Evolutionary conservation across 345 rosid species (phyloP).

Genomic region (Acer saccharum): DNA sequence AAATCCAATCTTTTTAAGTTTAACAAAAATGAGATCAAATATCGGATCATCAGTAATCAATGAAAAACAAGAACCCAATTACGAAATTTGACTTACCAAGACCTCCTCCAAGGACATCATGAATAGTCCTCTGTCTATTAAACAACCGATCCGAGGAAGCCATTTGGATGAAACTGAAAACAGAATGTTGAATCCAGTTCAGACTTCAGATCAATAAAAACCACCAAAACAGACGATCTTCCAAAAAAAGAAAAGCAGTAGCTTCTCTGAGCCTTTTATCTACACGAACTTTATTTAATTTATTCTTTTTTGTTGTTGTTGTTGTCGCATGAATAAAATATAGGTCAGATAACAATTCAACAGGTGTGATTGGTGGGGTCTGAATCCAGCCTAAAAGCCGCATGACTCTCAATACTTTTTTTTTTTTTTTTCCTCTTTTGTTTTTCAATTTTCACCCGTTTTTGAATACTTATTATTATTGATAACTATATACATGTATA

Average conservation of each 20-base stretch:
- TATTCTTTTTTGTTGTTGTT: not conserved
- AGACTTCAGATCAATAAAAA: slow-evolving; percentile 59
- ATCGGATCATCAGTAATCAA: not conserved
- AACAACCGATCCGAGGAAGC: slow-evolving; percentile 61
- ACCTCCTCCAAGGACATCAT: slow-evolving; percentile 86
- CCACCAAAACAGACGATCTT: slow-evolving; percentile 23
- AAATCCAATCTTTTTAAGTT: not conserved
- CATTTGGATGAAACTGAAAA: slow-evolving; percentile 44
- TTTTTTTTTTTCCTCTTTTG: not conserved
- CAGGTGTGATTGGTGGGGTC: slow-evolving; percentile 29
- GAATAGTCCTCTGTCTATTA: slow-evolving; percentile 63
- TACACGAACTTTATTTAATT: not conserved
- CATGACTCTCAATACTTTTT: slow-evolving; percentile 31
- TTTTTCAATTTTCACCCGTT: not conserved
- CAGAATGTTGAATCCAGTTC: slow-evolving; percentile 30
- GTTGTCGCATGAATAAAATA: not conserved
- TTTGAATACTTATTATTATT: not conserved
- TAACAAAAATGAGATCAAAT: not conserved
- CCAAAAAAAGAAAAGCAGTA: not conserved
- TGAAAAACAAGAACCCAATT: not conserved
- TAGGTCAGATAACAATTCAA: slow-evolving; percentile 5
- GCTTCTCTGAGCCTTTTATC: slow-evolving; percentile 12
- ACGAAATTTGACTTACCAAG: slow-evolving; percentile 48
- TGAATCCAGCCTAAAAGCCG: slow-evolving; percentile 69
- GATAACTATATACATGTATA: not conserved